These are phyloP conservation scores for Rhynchospora pubera DNA, from an alignment of 176 grass and related monocot species.

Conservation along the genomic window DNA sequence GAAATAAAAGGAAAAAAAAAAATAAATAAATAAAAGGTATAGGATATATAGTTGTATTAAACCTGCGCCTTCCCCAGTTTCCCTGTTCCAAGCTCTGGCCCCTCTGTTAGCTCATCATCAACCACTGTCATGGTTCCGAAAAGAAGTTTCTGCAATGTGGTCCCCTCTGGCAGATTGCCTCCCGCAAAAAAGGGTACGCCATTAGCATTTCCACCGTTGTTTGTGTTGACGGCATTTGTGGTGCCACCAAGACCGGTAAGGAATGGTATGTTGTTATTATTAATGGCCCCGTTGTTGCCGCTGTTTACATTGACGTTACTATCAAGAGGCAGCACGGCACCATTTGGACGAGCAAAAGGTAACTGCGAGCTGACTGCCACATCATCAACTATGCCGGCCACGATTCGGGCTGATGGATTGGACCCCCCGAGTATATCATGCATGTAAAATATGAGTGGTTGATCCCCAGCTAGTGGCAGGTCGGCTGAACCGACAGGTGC, in stretches of 20 bases:
- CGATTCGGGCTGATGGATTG: slow-evolving; percentile 65
- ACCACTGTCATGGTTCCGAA: slow-evolving; percentile 66
- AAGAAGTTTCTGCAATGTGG: slow-evolving; percentile 48
- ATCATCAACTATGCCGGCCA: slow-evolving; percentile 51
- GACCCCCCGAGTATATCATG: slow-evolving; percentile 59
- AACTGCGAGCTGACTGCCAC: slow-evolving; percentile 34
- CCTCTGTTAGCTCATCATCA: slow-evolving; percentile 64
- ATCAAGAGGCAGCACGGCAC: slow-evolving; percentile 43
- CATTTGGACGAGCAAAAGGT: slow-evolving; percentile 58
- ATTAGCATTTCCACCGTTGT: neutral
- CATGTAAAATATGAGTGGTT: slow-evolving; percentile 52
- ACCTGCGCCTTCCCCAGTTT: slow-evolving; percentile 42
- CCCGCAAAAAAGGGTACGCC: slow-evolving; percentile 48
- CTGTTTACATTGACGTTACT: slow-evolving; percentile 42
- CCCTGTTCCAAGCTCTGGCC: slow-evolving; percentile 35
- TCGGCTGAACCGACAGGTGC: slow-evolving; percentile 16
- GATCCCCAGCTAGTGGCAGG: slow-evolving; percentile 23
- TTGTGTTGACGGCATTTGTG: slow-evolving; percentile 35
- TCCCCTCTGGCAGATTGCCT: slow-evolving; percentile 46
- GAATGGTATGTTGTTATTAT: slow-evolving; percentile 72
- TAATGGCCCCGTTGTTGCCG: slow-evolving; percentile 36
- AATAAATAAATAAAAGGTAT: neutral
- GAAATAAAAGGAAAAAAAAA: neutral
- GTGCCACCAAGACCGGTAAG: slow-evolving; percentile 59
- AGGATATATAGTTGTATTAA: neutral